Conservation (phyloP, 2,329 filamentous ascomycete species). For the Penicillium sp. region DNA sequence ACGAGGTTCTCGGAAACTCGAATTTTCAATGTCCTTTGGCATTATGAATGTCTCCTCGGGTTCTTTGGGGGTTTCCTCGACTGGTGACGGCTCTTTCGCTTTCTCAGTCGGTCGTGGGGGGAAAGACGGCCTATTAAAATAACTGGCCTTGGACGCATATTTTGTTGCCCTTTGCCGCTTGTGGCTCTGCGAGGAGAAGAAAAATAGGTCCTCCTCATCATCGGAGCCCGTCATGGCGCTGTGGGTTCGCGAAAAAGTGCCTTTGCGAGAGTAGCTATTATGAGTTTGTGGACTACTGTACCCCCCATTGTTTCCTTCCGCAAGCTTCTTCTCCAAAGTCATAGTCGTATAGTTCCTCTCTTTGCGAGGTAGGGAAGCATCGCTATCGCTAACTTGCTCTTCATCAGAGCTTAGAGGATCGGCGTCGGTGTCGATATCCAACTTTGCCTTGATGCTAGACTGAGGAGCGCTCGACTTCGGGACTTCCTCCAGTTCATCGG, state of each 20-base stretch:
- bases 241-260: not conserved
- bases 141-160: slow-evolving; percentile 19
- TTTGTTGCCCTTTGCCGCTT: slow-evolving; percentile 18
- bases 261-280: slow-evolving; percentile 5
- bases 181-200: slow-evolving; percentile 9
- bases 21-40: slow-evolving; percentile 22
- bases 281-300: slow-evolving; percentile 7
- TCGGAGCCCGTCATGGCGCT: slow-evolving; percentile 14
- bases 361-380: slow-evolving; percentile 4
- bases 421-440: slow-evolving; percentile 33
- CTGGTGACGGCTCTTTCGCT: not conserved
- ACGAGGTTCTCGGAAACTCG: slow-evolving; percentile 4
- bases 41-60: slow-evolving; percentile 24
- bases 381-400: slow-evolving; percentile 23
- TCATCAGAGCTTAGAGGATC: slow-evolving; percentile 36
- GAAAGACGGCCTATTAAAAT: slow-evolving; percentile 7
- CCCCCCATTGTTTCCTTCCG: not conserved
- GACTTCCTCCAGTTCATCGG: slow-evolving; percentile 18
- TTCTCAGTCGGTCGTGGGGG: not conserved
- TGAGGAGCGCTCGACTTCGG: not conserved
- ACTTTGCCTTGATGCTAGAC: not conserved
- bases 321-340: slow-evolving; percentile 26
- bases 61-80: not conserved
- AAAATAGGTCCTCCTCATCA: slow-evolving; percentile 8
- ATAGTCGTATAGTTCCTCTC: slow-evolving; percentile 5